Base-by-base conservation (phyloP, 495 filamentous ascomycete genomes). In the Podospora anserina region DNA sequence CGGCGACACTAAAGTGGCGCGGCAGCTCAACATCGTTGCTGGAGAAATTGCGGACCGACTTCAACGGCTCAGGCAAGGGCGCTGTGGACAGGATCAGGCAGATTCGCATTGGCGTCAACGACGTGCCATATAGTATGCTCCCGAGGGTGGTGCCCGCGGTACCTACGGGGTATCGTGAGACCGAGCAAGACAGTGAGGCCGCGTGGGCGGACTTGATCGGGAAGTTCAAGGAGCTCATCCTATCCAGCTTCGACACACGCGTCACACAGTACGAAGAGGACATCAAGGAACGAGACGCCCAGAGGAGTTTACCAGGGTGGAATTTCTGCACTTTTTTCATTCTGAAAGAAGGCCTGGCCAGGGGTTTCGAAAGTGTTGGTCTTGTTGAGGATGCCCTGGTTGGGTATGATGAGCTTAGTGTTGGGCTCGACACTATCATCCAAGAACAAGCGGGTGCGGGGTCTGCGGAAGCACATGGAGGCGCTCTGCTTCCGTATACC, bases 271-370 rank as follows among this genome's bases (percentile, higher is more conserved):
- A 98, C 77, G 95, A 99, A 74, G 94, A 97, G 73, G 96, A 99
- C 77, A 96, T 99, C 72, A 89, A 89, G 71, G 96, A 97, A 75
- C 93, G 91, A 73, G 95, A 98, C 72, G 87, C 90, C 4, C 94
- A 97, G 80, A 88, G 94, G 56, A 87, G 83, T 56, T 79, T 99
- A 26, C 95, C 96, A 3, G 95, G 95, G 0, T 99, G 96, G 95
- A 99, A 99, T 75, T 99, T 98, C 75, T 97, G 94, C 77, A 98
- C 96, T 0, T 99, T 97, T 75, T 99, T 99, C 75, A 91, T 99
- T 23, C 83, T 98, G 18, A 99, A 99, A 73, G 95, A 99, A 76
- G 95, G 95, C 4, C 83, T 99, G 56, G 93, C 94, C 4, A 85
- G 90, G 66, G 96, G 93, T 0, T 97, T 99, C 75, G 95, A 99